Evolutionary conservation across 2,329 filamentous ascomycete species (phyloP).

Genomic region (Akanthomyces dipterigenus): DNA sequence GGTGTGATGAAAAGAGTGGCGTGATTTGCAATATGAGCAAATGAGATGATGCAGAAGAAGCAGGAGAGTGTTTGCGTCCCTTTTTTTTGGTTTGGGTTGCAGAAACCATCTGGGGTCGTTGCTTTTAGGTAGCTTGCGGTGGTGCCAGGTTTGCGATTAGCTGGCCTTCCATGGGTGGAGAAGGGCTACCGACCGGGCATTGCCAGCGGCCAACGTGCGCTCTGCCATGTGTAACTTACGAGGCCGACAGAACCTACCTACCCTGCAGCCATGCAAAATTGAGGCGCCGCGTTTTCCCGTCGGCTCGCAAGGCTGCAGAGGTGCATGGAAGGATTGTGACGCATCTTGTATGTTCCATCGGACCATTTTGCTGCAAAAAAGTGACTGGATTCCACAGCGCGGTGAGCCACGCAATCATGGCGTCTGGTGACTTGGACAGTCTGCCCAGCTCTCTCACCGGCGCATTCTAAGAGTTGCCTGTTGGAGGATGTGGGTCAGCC

Average conservation of each 20-base stretch:
- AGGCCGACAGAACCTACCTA: neutral
- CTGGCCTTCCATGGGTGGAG: neutral
- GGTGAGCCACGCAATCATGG: slow-evolving; percentile 9
- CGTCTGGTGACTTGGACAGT: slow-evolving; percentile 7
- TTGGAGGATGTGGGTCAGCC: neutral
- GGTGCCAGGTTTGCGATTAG: neutral
- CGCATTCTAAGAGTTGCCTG: neutral
- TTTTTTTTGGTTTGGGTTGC: neutral
- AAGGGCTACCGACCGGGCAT: neutral
- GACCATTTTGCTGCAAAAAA: neutral
- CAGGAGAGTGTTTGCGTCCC: neutral
- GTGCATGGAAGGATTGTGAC: neutral
- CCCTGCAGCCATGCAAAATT: neutral
- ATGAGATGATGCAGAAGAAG: neutral
- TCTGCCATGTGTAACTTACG: slow-evolving; percentile 4
- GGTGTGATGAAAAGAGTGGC: slow-evolving; percentile 1
- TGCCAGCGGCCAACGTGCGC: neutral
- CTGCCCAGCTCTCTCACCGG: neutral
- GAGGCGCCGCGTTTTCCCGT: neutral
- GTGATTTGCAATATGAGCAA: neutral
- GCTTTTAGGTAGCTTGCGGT: no score
- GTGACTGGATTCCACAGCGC: neutral
- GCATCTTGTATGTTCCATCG: neutral
- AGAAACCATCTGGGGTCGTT: neutral
- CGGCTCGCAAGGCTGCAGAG: neutral